Percentiles rank a stretch among this genome's conserved stretches.
These are phyloP conservation scores for Oidium heveae DNA, from an alignment of 2,329 filamentous ascomycete species.

Conservation along the genomic window DNA sequence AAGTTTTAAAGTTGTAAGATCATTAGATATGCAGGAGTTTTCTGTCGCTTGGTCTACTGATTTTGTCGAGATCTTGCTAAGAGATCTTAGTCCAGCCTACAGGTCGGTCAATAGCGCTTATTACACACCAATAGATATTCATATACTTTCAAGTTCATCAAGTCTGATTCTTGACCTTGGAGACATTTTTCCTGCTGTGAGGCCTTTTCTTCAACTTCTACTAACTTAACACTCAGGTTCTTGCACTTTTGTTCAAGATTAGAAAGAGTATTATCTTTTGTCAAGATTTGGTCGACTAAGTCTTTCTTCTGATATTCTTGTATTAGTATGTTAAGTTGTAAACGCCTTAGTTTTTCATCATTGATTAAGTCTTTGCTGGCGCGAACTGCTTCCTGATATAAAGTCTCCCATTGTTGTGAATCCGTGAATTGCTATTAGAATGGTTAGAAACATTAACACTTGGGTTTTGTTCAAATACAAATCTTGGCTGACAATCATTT, in stretches of 20 bases:
- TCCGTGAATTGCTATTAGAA: constrained; percentile 10
- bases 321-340: constrained; percentile 44
- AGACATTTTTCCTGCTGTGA: constrained; percentile 16
- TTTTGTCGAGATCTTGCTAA: constrained; percentile 41
- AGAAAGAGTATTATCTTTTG: constrained; percentile 34
- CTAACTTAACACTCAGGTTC: constrained; percentile 22
- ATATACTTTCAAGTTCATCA: constrained; percentile 27
- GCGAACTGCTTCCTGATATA: constrained; percentile 39
- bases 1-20: constrained; percentile 30
- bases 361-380: constrained; percentile 42
- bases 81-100: constrained; percentile 44
- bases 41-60: constrained; percentile 44
- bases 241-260: constrained; percentile 24
- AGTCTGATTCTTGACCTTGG: constrained; percentile 24
- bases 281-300: constrained; percentile 34
- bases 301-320: constrained; percentile 49
- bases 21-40: constrained; percentile 33
- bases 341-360: constrained; percentile 46
- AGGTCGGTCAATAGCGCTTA: background rate
- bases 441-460: constrained; percentile 3
- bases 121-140: too few relatives aligned
- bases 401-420: constrained; percentile 32
- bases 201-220: constrained; percentile 19
- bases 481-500: too few relatives aligned
- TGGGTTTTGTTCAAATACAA: background rate